Base-by-base conservation (phyloP, 2,329 filamentous ascomycete species). In the Seiridium cupressi region DNA sequence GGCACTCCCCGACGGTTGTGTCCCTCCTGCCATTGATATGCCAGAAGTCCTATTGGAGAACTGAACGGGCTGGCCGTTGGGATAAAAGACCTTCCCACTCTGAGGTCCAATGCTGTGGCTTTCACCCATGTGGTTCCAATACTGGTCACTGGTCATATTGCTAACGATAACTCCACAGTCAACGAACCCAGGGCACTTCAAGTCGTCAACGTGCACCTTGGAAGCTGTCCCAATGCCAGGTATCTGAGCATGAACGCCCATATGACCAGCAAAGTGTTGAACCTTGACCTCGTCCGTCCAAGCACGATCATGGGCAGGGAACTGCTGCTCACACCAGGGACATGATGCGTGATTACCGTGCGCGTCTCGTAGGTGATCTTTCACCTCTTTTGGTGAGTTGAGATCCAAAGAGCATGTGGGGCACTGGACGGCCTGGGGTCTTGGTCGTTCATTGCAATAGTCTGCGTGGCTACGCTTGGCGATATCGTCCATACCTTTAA, bases 211-310 rank as follows among this genome's bases (percentile, higher is more conserved):
- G 11, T 26, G n/a, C 3, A 55, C 51, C 18, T 10, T 36, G 11
- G 46, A 40, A 44, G 5, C 55, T 2, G 44, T n/a, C 6, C 36
- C 9, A n/a, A 42, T 7, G 6, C 18, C 53, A 7, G 5, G 26
- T 3, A 36, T 44, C 3, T 47, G 38, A 38, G 59, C 13, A n/a
- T 51, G 34, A 44, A 48, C 53, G 42, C 44, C 47, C 59, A 60
- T 60, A 44, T 60, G 59, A 9, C 40, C n/a, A 5, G 54, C 54
- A 44, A 57, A 60, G 48, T 60, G 59, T 32, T 47, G 55, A 3
- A 53, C 18, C 48, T 57, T 57, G 47, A 36, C 48, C 4, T 40
- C 47, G 11, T 44, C 44, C 5, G 46, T 31, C 54, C 48, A 60
- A 32, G 10, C 10, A 13, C 4, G 40, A 18, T 38, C 8, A n/a